Evolutionary conservation across 2,329 filamentous ascomycete species (phyloP).

Genomic region (Pseudocercospora ulei): DNA sequence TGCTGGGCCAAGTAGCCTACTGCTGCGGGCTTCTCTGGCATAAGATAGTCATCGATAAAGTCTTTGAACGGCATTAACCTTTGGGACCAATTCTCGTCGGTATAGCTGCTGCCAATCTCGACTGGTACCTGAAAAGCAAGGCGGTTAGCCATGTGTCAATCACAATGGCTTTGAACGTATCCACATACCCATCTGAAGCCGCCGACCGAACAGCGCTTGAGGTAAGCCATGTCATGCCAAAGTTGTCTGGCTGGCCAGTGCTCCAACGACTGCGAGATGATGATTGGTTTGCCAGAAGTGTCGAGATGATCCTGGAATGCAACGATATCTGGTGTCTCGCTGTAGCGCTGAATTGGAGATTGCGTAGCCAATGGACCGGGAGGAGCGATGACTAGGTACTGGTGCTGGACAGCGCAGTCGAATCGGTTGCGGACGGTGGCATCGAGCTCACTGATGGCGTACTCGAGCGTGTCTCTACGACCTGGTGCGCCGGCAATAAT

Average conservation of each 20-base stretch:
- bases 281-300: constrained; percentile 45
- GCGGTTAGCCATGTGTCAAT: no score
- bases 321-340: constrained; percentile 20
- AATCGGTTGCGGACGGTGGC: constrained; percentile 21
- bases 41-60: constrained; percentile 58
- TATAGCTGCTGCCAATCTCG: constrained; percentile 73
- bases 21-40: constrained; percentile 25
- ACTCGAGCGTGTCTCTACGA: constrained; percentile 41
- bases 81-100: constrained; percentile 75
- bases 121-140: constrained; percentile 47
- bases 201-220: constrained; percentile 61
- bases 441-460: constrained; percentile 47
- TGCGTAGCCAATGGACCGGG: constrained; percentile 15
- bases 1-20: constrained; percentile 87
- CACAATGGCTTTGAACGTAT: no score
- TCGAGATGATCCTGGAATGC: constrained; percentile 30
- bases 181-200: constrained; percentile 60
- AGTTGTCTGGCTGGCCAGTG: constrained; percentile 71
- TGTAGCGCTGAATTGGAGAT: constrained; percentile 10
- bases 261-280: constrained; percentile 57
- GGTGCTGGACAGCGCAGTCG: neutral
- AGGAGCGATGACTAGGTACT: constrained; percentile 10
- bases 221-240: constrained; percentile 67
- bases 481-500: constrained; percentile 61
- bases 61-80: constrained; percentile 62